Conservation (phyloP, 371 early-diverging fungal genomes). For the Mucor plumbeus region DNA sequence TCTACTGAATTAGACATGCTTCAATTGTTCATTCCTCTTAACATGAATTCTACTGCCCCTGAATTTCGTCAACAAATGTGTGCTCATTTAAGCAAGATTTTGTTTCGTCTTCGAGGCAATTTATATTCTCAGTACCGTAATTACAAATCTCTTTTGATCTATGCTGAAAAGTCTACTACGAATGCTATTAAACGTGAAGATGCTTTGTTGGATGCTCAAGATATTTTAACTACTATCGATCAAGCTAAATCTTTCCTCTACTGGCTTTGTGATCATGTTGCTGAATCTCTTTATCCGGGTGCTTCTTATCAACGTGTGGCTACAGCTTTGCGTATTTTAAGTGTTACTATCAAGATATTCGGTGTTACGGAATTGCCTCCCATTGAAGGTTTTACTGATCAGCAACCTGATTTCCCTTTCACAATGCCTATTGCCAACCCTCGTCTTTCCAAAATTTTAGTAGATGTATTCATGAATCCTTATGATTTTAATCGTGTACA, state of each 20-base stretch:
- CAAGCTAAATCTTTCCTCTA: constrained; percentile 40
- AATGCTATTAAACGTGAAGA: constrained; percentile 17
- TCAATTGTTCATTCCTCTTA: constrained; percentile 65
- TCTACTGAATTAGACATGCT: constrained; percentile 62
- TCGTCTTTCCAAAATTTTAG: constrained; percentile 54
- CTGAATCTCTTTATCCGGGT: constrained; percentile 60
- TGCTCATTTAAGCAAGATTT: constrained; percentile 62
- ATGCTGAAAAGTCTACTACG: constrained; percentile 25
- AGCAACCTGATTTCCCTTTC: constrained; percentile 62
- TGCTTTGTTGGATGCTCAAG: constrained; percentile 26
- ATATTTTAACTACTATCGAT: constrained; percentile 28
- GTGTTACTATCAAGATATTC: constrained; percentile 56
- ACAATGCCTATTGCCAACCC: constrained; percentile 54
- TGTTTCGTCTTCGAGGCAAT: constrained; percentile 60
- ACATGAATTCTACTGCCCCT: constrained; percentile 73
- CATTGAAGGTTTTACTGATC: constrained; percentile 50
- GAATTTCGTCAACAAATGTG: constrained; percentile 82
- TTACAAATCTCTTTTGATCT: constrained; percentile 33
- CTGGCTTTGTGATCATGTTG: constrained; percentile 48
- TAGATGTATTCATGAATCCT: constrained; percentile 67
- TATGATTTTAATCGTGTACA: constrained; percentile 73
- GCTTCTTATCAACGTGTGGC: constrained; percentile 69
- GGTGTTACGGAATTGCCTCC: constrained; percentile 57
- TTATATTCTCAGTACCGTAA: constrained; percentile 49
- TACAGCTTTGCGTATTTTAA: constrained; percentile 55